phyloP scores from a whole-genome alignment of 140 eudicot species.

The Bidens hawaiensis region DNA sequence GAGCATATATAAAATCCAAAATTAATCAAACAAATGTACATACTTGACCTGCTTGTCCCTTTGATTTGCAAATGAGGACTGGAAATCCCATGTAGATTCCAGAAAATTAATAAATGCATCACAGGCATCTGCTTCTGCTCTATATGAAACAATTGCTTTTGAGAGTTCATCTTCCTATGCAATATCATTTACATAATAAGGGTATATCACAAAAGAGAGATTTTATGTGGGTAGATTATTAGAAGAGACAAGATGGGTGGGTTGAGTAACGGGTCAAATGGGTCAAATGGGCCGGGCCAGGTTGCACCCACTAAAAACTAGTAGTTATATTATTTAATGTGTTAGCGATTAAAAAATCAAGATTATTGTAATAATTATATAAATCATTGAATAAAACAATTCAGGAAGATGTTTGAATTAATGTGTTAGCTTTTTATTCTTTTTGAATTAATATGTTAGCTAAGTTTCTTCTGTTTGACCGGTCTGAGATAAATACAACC shows the following conservation, averaged over 20 bases:
- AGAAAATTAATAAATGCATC: constrained; percentile 56
- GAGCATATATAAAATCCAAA: not conserved
- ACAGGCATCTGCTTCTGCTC: constrained; percentile 69
- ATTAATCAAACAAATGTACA: constrained; percentile 8
- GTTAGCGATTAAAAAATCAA: not conserved
- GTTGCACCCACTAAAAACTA: not conserved
- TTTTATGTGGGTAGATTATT: not conserved
- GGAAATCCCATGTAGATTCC: constrained; percentile 58
- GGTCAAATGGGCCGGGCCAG: not conserved
- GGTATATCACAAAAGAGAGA: constrained; percentile 9
- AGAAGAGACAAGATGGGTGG: constrained; percentile 3
- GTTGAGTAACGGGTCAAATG: not conserved
- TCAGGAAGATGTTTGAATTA: not conserved
- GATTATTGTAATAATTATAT: not conserved
- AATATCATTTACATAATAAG: constrained; percentile 7
- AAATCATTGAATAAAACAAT: not conserved
- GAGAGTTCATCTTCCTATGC: constrained; percentile 75
- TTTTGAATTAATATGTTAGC: no score
- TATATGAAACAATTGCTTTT: constrained; percentile 45
- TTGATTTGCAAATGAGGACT: constrained; percentile 38
- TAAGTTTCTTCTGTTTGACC: not conserved
- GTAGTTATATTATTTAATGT: not conserved
- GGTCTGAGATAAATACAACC: constrained; percentile 5
- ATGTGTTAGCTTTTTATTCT: no score
- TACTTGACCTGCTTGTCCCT: constrained; percentile 69